Evolutionary conservation across 179 eudicot genomes (phyloP), one percentile per base, ranked within the genome.

Genomic region (Heliamphora pulchella): DNA sequence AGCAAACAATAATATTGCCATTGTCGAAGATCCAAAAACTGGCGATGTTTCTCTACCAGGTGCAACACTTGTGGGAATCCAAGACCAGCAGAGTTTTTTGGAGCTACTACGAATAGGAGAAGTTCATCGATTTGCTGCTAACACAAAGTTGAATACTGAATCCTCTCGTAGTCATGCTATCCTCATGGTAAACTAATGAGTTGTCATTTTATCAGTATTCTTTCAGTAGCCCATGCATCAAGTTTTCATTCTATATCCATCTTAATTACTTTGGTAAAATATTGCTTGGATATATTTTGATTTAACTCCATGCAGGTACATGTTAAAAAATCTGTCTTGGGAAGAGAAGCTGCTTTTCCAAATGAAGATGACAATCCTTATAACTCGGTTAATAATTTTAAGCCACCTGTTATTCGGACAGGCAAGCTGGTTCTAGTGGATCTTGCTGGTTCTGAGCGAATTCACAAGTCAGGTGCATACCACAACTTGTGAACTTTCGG

Each of bases 131-230:
- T 87, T 88, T 89, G 99, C 99, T 81, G 97, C 99, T 51, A 96
- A 96, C 83, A 96, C 99, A 74, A 96, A 91, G 86, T 71, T 96
- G 87, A 96, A 94, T 85, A 94, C 99, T 13, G 99, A 96, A 87
- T 96, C 99, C 83, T 96, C 99, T 74, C 89, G 99, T 63, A 96
- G 99, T 87, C 99, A 96, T 89, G 99, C 99, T 69, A 86, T 96
- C 70, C 86, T 96, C 50, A 89, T 94, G 98, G 99, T 96, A 81
- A 90, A 70, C 76, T 7, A 65, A 41, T n/a, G 7, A 54, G 41
- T n/a, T 82, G 3, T 62, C 65, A 31, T n/a, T 78, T 76, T 71
- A 5, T 15, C 44, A 47, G 2, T 50, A 6, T 31, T 3, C 14
- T 39, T 20, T 73, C 8, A 44, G 41, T 50, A 55, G 63, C 51